Evolutionary conservation across 768 basidiomycete genomes (phyloP).

Genomic region (Trametes sanguinea): DNA sequence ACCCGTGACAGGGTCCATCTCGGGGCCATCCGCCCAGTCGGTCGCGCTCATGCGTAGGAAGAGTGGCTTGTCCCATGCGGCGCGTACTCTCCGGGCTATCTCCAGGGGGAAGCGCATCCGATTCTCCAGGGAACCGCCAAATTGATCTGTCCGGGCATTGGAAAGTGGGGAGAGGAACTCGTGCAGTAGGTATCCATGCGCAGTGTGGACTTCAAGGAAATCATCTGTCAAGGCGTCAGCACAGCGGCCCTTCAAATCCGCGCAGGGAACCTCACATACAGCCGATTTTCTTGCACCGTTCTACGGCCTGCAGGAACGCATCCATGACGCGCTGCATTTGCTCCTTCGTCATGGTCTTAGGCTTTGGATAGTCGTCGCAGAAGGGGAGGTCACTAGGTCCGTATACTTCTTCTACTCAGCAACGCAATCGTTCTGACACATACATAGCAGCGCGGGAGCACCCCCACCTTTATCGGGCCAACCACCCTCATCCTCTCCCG

Average conservation of each 20-base stretch:
- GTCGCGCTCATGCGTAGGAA: conserved; percentile 62
- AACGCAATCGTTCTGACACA: neutral
- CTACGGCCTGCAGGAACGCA: conserved; percentile 57
- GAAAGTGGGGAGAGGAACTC: conserved; percentile 74
- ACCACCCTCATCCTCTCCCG: conserved; percentile 55
- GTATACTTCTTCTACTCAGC: conserved; percentile 45
- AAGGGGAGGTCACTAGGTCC: conserved; percentile 63
- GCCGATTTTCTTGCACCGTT: conserved; percentile 59
- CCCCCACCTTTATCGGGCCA: conserved; percentile 66
- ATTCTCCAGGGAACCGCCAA: conserved; percentile 75
- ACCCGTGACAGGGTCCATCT: conserved; percentile 49
- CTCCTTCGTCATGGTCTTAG: conserved; percentile 56
- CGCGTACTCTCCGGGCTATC: conserved; percentile 52
- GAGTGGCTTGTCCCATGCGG: conserved; percentile 68
- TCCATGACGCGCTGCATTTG: conserved; percentile 57
- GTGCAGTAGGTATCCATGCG: conserved; percentile 72
- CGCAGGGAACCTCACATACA: conserved; percentile 43
- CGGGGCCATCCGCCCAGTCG: conserved; percentile 56
- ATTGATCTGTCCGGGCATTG: conserved; percentile 69
- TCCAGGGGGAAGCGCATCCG: conserved; percentile 68
- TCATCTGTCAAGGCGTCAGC: conserved; percentile 45
- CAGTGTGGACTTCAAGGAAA: conserved; percentile 74
- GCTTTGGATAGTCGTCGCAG: conserved; percentile 51
- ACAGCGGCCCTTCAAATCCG: too few relatives aligned
- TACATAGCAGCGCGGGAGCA: too few relatives aligned